phyloP scores from a whole-genome alignment of 148 eudicot genomes.

The Silene conica region DNA sequence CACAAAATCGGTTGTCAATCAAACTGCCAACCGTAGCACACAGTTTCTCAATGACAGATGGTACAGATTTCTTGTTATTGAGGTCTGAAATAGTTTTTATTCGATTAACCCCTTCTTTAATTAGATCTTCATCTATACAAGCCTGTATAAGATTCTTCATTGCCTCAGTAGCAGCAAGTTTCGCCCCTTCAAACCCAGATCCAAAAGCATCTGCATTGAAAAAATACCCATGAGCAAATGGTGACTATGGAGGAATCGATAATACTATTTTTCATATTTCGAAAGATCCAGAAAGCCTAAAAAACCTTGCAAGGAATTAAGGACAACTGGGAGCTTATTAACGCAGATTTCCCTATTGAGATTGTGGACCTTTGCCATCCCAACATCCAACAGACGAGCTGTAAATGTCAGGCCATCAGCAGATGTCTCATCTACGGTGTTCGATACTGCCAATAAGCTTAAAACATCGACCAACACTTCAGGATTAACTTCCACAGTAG shows the following conservation, averaged over 20 bases:
- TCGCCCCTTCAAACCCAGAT: slow-evolving; percentile 78
- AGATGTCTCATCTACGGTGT: slow-evolving; percentile 58
- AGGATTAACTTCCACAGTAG: slow-evolving; percentile 55
- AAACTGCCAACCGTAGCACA: slow-evolving; percentile 74
- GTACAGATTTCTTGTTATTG: slow-evolving; percentile 42
- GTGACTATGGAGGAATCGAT: not conserved
- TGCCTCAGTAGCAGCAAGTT: slow-evolving; percentile 67
- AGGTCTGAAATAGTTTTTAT: slow-evolving; percentile 24
- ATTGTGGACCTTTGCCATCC: slow-evolving; percentile 64
- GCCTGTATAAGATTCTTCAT: slow-evolving; percentile 59
- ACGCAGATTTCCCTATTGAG: slow-evolving; percentile 58
- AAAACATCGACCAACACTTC: slow-evolving; percentile 68
- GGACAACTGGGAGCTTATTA: slow-evolving; percentile 72
- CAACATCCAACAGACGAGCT: slow-evolving; percentile 72
- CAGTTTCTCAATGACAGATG: slow-evolving; percentile 67
- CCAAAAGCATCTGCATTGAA: slow-evolving; percentile 62
- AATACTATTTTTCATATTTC: not conserved
- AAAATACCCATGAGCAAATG: slow-evolving; percentile 19
- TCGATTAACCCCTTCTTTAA: slow-evolving; percentile 62
- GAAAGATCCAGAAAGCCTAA: not conserved
- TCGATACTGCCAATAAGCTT: slow-evolving; percentile 48
- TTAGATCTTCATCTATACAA: slow-evolving; percentile 77
- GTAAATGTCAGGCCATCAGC: slow-evolving; percentile 83
- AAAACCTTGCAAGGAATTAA: slow-evolving; percentile 70
- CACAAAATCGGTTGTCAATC: slow-evolving; percentile 63